phyloP scores from a whole-genome alignment of 1,284 basidiomycete species.

The Malassezia obtusa region DNA sequence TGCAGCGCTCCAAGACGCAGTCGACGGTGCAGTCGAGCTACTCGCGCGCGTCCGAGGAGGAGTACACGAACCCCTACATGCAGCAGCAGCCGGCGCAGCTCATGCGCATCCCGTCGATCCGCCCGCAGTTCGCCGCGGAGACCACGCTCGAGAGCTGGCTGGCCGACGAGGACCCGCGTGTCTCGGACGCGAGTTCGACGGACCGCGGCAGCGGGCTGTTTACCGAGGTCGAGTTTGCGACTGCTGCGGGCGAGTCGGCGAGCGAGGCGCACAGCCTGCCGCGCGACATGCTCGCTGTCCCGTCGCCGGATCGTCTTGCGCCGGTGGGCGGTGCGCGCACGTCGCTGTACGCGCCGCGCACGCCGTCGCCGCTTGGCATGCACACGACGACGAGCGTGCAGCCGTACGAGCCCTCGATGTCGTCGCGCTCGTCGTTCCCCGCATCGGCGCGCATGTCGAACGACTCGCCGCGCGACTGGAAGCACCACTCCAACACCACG shows the following conservation, averaged over 20 bases:
- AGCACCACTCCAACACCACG: conserved; percentile 7
- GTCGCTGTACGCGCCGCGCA: conserved; percentile 3
- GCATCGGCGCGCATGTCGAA: conserved; percentile 5
- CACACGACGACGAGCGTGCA: neutral
- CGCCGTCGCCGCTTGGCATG: conserved; percentile 7
- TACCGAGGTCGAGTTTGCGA: conserved; percentile 7
- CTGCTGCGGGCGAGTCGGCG: neutral
- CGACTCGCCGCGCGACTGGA: conserved; percentile 8
- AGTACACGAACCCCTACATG: neutral
- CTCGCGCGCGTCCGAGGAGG: conserved; percentile 4
- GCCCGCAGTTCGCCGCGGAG: conserved; percentile 33
- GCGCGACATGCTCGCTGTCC: neutral
- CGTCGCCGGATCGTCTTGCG: neutral
- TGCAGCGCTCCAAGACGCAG: conserved; percentile 2
- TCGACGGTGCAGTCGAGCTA: conserved; percentile 6
- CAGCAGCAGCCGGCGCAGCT: neutral
- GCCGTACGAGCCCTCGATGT: conserved; percentile 5
- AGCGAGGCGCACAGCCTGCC: neutral
- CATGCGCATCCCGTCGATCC: conserved; percentile 29
- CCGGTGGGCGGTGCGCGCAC: neutral
- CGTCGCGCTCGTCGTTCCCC: conserved; percentile 16
- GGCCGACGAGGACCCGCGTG: conserved; percentile 11
- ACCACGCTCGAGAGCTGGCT: conserved; percentile 39
- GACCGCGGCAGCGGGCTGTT: neutral
- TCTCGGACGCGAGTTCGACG: neutral